Base-by-base conservation (phyloP, 352 stramenopile species). In the Globisporangium mamillatum region DNA sequence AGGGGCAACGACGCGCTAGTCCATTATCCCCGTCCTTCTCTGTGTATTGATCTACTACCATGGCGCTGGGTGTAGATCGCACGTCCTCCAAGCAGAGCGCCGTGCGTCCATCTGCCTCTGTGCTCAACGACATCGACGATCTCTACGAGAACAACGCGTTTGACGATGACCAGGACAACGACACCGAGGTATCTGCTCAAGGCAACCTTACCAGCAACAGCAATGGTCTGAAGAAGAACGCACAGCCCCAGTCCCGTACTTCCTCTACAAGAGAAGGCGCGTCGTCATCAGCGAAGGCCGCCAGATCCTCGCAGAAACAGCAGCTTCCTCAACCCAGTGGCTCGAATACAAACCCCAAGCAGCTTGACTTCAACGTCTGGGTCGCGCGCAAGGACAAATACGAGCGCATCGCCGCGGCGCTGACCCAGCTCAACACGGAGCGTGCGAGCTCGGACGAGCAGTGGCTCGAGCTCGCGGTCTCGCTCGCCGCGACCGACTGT, bases 331-430 rank as follows among this genome's bases (percentile, higher is more conserved):
- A 18, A 72, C 60, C 18, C 6, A 18, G 2, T 12, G 61, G 68
- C 55, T 9, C 25, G 29, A 20, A 8, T 48, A 12, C 32, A 10
- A 59, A 22, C 32, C 16, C 25, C 22, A 76, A 76, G 29, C 64
- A 69, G 34, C 74, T 93, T 56, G 77, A 93, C 27, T 95, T 97
- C 62, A 78, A 93, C 38, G 78, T 91, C 12, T 97, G 88, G 88
- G 86, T 97, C 14, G 80, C 80, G 7, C 83, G 86, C 32, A 95
- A 97, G 64, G 89, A 97, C 75, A 94, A 93, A 66, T 95, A 93
- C 63, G 88, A 95, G 70, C 82, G 85, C 27, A 90, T 89, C 58
- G 78, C 88, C 12, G 65, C 74, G 25, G 75, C 89, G 46, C 73
- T 97, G 14, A 58, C 69, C 22, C 70, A 91, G 50, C 71, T 97